Evolutionary conservation across 805 yeast species (phyloP), one percentile per base, ranked within the genome.

Genomic region (Candida sakaeoensis): DNA sequence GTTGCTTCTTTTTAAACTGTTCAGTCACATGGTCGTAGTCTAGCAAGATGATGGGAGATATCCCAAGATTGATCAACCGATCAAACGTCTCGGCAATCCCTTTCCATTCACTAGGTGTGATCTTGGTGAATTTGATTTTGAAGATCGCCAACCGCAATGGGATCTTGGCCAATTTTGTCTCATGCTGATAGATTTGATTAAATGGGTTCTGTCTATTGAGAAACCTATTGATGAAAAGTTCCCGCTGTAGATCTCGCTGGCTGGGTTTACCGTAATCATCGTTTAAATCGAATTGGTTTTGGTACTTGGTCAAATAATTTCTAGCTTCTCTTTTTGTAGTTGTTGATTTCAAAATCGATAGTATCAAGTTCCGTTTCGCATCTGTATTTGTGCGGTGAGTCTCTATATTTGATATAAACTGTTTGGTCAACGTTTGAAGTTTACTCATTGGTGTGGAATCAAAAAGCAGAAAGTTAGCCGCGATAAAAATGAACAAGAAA

Each of bases 311-410:
- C 34, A 91, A 63, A 55, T 90, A 91, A 47, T 82, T 84, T 46
- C 78, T 74, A 4, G 96, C 95, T 55, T 91, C 98, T 44, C 99
- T 70, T 57, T 88, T 90, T 1, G 98, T 91, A 5, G 97, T 95
- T 3, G 97, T 86, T 1, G 96, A 82, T 52, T 82, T 82, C 42
- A 91, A 68, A 17, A 91, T 89, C 1, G 96, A 81, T 13, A 88
- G 65, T n/a, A 91, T 82, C 37, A 91, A 65, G 40, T 85, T 86
- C 48, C 79, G 71, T 48, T 79, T 80, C 14, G 77, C 74, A 33
- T 69, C 63, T 7, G 76, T 71, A n/a, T 46, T 46, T 14, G 45
- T 19, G 36, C 55, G 46, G 36, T 64, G 64, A 2, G 58, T 50
- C 39, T 58, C 60, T 32, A 67, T 43, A 45, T 68, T 68, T 25